These are phyloP conservation scores for Gelatoporia subvermispora DNA, from an alignment of 768 basidiomycete species.

Conservation along the genomic window DNA sequence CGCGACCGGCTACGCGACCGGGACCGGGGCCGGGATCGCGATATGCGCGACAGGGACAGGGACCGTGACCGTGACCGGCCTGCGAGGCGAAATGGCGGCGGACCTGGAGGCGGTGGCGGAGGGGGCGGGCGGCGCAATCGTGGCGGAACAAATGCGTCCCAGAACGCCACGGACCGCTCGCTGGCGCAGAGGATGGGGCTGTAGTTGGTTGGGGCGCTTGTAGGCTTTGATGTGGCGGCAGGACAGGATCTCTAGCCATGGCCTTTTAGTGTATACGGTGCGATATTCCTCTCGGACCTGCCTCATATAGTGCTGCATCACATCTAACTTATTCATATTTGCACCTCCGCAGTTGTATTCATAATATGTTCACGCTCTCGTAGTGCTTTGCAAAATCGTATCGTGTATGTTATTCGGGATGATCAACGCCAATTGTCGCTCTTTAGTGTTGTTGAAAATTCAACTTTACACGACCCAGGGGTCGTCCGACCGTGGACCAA, in stretches of 20 bases:
- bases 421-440: constrained; percentile 3
- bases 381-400: constrained; percentile 25
- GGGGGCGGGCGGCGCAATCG: constrained; percentile 31
- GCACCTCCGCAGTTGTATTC: constrained; percentile 23
- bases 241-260: constrained; percentile 2
- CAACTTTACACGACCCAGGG: too few species aligned
- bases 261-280: constrained; percentile 24
- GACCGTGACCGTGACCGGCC: constrained; percentile 29
- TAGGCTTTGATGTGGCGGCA: constrained; percentile 4
- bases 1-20: constrained; percentile 31
- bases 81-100: constrained; percentile 39
- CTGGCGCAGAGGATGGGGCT: constrained; percentile 83
- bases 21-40: constrained; percentile 32
- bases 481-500: too few species aligned
- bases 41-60: constrained; percentile 32
- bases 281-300: constrained; percentile 13
- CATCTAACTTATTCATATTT: constrained; percentile 19
- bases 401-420: constrained; percentile 18
- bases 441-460: background rate
- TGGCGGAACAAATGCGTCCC: constrained; percentile 29
- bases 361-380: constrained; percentile 22
- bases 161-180: constrained; percentile 60
- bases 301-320: constrained; percentile 5
- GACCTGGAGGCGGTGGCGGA: constrained; percentile 30
- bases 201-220: constrained; percentile 18